Evolutionary conservation across 805 yeast species (phyloP).

Genomic region (Suhomyces tanzawaensis): DNA sequence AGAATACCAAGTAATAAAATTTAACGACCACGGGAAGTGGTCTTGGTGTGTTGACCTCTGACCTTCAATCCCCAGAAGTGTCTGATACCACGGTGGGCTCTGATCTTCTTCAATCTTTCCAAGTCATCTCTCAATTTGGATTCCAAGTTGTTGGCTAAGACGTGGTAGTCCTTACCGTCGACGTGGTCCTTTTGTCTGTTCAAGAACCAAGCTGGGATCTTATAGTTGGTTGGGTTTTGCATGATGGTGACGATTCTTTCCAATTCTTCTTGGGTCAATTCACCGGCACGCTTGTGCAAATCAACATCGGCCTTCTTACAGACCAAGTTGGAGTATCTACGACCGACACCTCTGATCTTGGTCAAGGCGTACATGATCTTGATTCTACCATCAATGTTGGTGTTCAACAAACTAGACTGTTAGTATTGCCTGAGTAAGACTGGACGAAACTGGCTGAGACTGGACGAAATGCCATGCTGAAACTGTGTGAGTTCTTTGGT

Average conservation of each 20-base stretch:
- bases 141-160: slow-evolving; percentile 98
- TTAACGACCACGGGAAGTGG: slow-evolving; percentile 92
- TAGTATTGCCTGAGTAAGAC: slow-evolving; percentile 19
- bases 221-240: slow-evolving; percentile 99
- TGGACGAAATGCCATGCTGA: too few relatives aligned
- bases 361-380: slow-evolving; percentile 99
- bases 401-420: slow-evolving; percentile 87
- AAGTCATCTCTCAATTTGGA: slow-evolving; percentile 99
- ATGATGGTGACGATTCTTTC: slow-evolving; percentile 99
- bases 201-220: slow-evolving; percentile 99
- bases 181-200: slow-evolving; percentile 98
- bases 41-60: slow-evolving; percentile 99
- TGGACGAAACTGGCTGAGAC: too few relatives aligned
- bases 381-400: slow-evolving; percentile 99
- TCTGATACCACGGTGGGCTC: slow-evolving; percentile 99
- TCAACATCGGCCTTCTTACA: slow-evolving; percentile 99
- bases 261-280: slow-evolving; percentile 99
- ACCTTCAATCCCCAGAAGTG: slow-evolving; percentile 99
- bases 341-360: slow-evolving; percentile 99
- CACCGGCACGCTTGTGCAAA: slow-evolving; percentile 99
- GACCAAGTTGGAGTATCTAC: slow-evolving; percentile 99
- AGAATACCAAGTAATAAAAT: slow-evolving; percentile 13
- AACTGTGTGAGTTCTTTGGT: too few relatives aligned
- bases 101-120: slow-evolving; percentile 99
- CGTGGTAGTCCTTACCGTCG: slow-evolving; percentile 99